phyloP scores from a whole-genome alignment of 225 moss, liverwort and hornwort genomes.

The Bryoerythrophyllum caledonicum region DNA sequence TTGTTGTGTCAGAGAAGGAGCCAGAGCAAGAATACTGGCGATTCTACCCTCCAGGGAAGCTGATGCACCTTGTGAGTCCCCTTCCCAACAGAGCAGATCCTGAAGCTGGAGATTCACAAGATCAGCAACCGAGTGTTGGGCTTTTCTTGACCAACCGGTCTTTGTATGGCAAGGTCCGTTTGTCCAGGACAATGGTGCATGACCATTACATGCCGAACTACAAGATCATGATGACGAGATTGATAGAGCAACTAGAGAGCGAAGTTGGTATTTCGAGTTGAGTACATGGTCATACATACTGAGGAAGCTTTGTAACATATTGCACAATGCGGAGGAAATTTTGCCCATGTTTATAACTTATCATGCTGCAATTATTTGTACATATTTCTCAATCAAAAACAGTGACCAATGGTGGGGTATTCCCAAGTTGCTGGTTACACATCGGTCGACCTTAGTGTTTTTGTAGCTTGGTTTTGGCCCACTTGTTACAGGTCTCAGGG shows the following conservation, averaged over 20 bases:
- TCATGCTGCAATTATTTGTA: constrained; percentile 23
- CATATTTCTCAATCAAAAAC: constrained; percentile 6
- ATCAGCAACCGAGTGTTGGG: constrained; percentile 54
- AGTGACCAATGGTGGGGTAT: constrained; percentile 13
- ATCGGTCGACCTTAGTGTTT: not conserved
- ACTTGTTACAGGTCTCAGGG: too few species aligned
- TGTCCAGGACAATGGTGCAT: constrained; percentile 96
- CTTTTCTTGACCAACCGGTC: constrained; percentile 81
- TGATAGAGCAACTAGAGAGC: constrained; percentile 56
- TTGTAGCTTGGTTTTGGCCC: too few species aligned
- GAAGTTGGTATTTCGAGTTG: constrained; percentile 29
- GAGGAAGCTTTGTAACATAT: constrained; percentile 38
- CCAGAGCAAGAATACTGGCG: constrained; percentile 61
- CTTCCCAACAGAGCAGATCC: constrained; percentile 36
- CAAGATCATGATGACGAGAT: constrained; percentile 70
- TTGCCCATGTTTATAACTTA: constrained; percentile 29
- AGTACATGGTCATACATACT: constrained; percentile 1
- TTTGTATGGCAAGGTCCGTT: constrained; percentile 88
- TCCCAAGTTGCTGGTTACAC: constrained; percentile 3
- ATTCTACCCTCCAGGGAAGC: constrained; percentile 87
- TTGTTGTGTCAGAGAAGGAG: constrained; percentile 71
- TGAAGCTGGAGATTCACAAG: constrained; percentile 38
- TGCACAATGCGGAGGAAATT: constrained; percentile 1
- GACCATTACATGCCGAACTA: constrained; percentile 99
- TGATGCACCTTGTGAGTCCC: constrained; percentile 88